A percentile compares a stretch with the other conserved stretches of the same genome.
Conservation (phyloP, 208 protist genomes). For the Trypanosoma mega region DNA sequence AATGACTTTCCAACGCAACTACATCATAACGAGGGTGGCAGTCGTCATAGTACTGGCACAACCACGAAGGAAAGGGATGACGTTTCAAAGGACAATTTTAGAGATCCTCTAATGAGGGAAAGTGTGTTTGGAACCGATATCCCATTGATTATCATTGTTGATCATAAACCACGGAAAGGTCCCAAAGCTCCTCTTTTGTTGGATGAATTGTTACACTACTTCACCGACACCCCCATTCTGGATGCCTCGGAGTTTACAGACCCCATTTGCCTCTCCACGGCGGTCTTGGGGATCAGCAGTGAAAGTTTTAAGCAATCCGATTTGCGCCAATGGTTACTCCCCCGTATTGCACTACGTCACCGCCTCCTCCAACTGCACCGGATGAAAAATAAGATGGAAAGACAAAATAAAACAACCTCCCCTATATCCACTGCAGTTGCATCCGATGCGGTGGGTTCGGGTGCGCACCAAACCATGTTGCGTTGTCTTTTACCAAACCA, state of each 20-base stretch:
- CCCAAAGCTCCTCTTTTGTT: conserved; percentile 24
- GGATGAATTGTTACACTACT: conserved; percentile 26
- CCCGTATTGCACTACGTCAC: conserved; percentile 10
- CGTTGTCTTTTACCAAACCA: conserved; percentile 5
- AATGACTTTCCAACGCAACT: conserved; percentile 11
- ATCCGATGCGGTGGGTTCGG: too few species aligned
- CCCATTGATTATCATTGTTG: conserved; percentile 27
- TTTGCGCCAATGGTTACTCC: conserved; percentile 5
- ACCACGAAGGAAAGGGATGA: neutral
- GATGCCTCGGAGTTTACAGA: conserved; percentile 24
- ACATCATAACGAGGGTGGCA: neutral
- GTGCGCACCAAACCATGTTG: neutral
- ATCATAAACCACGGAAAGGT: conserved; percentile 23
- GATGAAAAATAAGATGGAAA: neutral
- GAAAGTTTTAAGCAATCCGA: conserved; percentile 5
- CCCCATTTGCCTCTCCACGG: conserved; percentile 24
- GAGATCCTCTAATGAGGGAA: too few species aligned
- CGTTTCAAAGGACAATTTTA: too few species aligned
- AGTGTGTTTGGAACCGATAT: conserved; percentile 10
- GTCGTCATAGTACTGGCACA: neutral
- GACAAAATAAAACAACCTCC: neutral
- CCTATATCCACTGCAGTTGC: too few species aligned
- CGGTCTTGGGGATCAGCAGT: conserved; percentile 19
- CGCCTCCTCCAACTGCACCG: conserved; percentile 9
- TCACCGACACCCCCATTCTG: conserved; percentile 25